These are phyloP conservation scores for Plectranthus barbatus DNA, from an alignment of 257 asterid species.

Conservation along the genomic window DNA sequence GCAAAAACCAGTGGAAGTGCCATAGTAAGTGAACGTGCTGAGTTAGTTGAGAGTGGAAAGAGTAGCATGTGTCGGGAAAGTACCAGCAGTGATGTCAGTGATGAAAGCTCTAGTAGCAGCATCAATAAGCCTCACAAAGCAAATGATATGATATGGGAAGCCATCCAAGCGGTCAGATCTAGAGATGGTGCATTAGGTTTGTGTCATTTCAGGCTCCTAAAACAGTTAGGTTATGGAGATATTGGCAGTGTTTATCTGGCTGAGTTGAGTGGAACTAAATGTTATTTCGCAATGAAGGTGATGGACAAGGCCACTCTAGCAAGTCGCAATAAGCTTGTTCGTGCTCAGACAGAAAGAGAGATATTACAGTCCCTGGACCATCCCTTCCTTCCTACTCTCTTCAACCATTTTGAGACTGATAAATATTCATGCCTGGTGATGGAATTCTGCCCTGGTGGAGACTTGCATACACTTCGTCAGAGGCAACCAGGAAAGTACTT, in stretches of 20 bases:
- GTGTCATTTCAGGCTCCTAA: constrained; percentile 58
- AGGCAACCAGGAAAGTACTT: constrained; percentile 67
- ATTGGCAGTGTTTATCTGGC: constrained; percentile 71
- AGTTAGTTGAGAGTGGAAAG: constrained; percentile 53
- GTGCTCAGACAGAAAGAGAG: constrained; percentile 78
- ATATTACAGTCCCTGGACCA: constrained; percentile 63
- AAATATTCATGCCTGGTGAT: constrained; percentile 68
- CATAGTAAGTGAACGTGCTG: constrained; percentile 41
- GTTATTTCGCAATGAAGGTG: constrained; percentile 69
- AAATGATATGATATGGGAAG: constrained; percentile 64
- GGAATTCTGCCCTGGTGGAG: constrained; percentile 85
- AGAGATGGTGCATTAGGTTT: constrained; percentile 50
- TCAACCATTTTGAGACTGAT: constrained; percentile 65
- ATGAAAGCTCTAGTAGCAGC: constrained; percentile 62
- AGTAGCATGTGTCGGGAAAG: constrained; percentile 69
- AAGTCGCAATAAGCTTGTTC: constrained; percentile 63
- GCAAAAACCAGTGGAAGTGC: constrained; percentile 51
- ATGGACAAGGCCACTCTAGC: constrained; percentile 67
- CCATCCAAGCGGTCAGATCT: constrained; percentile 54
- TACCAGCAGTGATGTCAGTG: constrained; percentile 58
- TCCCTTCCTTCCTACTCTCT: constrained; percentile 64
- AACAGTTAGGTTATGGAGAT: constrained; percentile 65
- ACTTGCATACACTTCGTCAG: constrained; percentile 61
- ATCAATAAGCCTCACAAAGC: constrained; percentile 68
- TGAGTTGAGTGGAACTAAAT: constrained; percentile 58